Conservation (phyloP, 2,329 filamentous ascomycete species). For the Neoarthrinium moseri region DNA sequence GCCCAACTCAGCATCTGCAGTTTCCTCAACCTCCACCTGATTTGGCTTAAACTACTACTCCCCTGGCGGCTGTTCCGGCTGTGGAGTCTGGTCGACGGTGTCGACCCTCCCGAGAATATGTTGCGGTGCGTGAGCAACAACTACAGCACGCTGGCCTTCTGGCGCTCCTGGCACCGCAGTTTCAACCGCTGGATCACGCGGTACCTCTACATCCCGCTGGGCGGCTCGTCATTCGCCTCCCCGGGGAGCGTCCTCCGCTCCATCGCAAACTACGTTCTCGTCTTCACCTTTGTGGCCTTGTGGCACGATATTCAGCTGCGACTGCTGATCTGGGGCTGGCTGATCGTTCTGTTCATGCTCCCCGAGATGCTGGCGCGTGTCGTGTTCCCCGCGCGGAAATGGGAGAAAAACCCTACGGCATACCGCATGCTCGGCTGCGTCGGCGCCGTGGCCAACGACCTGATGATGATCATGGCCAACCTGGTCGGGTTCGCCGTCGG, state of each 20-base stretch:
- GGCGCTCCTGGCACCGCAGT: slow-evolving; percentile 92
- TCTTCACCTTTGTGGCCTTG: slow-evolving; percentile 95
- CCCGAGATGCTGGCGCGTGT: slow-evolving; percentile 75
- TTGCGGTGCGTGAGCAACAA: slow-evolving; percentile 94
- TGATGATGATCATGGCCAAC: slow-evolving; percentile 97
- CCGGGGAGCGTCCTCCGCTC: slow-evolving; percentile 51
- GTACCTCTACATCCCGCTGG: slow-evolving; percentile 91
- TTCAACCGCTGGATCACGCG: slow-evolving; percentile 94
- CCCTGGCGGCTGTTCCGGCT: slow-evolving; percentile 98
- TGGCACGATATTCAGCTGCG: slow-evolving; percentile 97
- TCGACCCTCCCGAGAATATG: slow-evolving; percentile 98
- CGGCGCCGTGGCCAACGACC: slow-evolving; percentile 77
- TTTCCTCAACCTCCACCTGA: slow-evolving; percentile 94
- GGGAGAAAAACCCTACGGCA: slow-evolving; percentile 64
- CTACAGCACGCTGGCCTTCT: slow-evolving; percentile 87
- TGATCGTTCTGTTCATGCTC: slow-evolving; percentile 89
- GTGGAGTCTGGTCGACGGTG: slow-evolving; percentile 87
- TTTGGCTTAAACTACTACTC: slow-evolving; percentile 95
- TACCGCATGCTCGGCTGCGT: slow-evolving; percentile 80
- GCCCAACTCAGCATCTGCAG: slow-evolving; percentile 87
- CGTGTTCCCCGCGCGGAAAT: slow-evolving; percentile 72
- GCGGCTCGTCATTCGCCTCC: slow-evolving; percentile 59
- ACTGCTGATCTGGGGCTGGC: slow-evolving; percentile 93
- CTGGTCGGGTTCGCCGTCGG: slow-evolving; percentile 94
- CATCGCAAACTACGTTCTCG: slow-evolving; percentile 73